Base-by-base conservation (phyloP, 2,329 filamentous ascomycete species). In the Fusarium sp. region DNA sequence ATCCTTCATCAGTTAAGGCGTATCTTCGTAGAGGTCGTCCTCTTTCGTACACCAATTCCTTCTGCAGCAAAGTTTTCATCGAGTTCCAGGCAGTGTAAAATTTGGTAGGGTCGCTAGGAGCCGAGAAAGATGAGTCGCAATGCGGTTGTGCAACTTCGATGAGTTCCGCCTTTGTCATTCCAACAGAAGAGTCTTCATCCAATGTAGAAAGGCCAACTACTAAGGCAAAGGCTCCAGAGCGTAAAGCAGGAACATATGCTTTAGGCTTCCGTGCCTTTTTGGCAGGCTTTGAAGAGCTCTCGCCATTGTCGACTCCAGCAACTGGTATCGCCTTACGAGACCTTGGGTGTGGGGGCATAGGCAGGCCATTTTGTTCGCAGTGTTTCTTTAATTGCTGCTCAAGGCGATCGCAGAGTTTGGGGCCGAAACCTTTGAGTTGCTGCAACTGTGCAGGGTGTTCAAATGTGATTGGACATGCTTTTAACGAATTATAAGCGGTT, bases 31-130 rank as follows among this genome's bases (percentile, higher is more conserved):
- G 81, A 1, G 93, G 93, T 21, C 92, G 86, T 0, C 93, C 92
- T 60, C 89, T 90, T 74, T 93, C 91, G 64, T 90, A 91, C 1
- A 95, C 92, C 7, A 95, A 83, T 64, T 94, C 92, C 78, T 95
- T 94, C 60, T 90, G 86, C 9, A 91, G 75, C 37, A 96, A 83
- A 0, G 92, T 94, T 79, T 93, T 94, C 88, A 96, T 95, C 3
- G 93, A 94, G 77, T 89, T 92, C 93, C 93, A 96, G 0, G 94
- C 94, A 0, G 93, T 96, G 75, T 94, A 93, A 76, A 89, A 93
- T 64, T 91, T 92, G 16, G 87, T 91, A 1, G 92, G 85, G 60
- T 94, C 91, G 44, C 84, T 86, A 1, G 92, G 91, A 0, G 88
- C 89, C 0, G 88, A 92, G 76, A 94, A 95, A 0, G 93, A 95